These are phyloP conservation scores for Caloboletus firmus DNA, from an alignment of 1,284 basidiomycete species.

Conservation along the genomic window DNA sequence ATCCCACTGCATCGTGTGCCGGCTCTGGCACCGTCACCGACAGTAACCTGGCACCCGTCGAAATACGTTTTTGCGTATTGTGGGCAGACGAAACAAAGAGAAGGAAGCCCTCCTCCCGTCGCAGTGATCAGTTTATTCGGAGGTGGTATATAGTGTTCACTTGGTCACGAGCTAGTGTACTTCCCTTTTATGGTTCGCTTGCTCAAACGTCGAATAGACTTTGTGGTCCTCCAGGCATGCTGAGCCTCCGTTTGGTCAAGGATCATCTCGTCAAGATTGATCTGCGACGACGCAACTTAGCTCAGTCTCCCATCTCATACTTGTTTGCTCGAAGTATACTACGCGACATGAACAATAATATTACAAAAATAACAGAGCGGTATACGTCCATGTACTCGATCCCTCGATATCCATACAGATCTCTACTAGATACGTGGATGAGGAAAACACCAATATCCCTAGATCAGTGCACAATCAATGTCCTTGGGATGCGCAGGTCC, in stretches of 20 bases:
- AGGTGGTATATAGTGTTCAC: conserved; percentile 38
- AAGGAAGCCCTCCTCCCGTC: conserved; percentile 59
- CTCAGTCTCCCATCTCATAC: no score
- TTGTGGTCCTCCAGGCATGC: background rate
- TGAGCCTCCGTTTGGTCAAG: background rate
- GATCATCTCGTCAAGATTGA: background rate
- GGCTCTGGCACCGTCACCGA: conserved; percentile 60
- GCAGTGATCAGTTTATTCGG: conserved; percentile 72
- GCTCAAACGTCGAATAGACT: background rate
- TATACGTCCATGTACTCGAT: background rate
- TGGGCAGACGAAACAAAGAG: conserved; percentile 63
- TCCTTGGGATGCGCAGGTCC: conserved; percentile 21
- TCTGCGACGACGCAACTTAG: background rate
- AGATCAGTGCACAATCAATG: conserved; percentile 22
- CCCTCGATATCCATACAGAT: background rate
- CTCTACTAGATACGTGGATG: background rate
- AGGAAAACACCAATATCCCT: background rate
- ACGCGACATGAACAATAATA: background rate
- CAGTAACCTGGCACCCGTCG: conserved; percentile 77
- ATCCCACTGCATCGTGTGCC: conserved; percentile 68
- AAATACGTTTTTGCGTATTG: conserved; percentile 77
- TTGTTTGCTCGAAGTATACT: background rate
- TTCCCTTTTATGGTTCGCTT: background rate
- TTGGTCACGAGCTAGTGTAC: background rate
- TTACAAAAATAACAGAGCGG: background rate